Conservation (phyloP, 768 basidiomycete species). For the Serendipita vermifera region DNA sequence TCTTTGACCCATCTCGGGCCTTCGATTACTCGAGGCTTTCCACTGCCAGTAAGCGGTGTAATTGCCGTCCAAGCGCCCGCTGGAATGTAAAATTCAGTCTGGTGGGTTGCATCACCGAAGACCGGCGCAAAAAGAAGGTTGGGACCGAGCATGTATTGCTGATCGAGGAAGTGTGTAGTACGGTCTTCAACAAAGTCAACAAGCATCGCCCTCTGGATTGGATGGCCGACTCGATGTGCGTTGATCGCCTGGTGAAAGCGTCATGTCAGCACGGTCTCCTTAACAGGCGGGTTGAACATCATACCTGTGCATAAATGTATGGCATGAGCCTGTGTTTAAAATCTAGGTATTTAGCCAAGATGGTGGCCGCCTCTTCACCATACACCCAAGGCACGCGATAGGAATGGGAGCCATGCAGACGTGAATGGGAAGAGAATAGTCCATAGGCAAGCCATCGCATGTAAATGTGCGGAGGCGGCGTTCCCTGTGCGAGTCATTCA, state of each 20-base stretch:
- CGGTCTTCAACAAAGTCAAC: slow-evolving; percentile 25
- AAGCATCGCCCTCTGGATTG: slow-evolving; percentile 24
- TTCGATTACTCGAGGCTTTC: slow-evolving; percentile 29
- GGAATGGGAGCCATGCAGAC: slow-evolving; percentile 57
- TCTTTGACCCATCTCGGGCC: slow-evolving; percentile 55
- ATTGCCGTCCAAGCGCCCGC: slow-evolving; percentile 21
- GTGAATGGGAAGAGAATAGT: slow-evolving; percentile 61
- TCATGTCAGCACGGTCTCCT: not conserved
- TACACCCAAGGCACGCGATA: slow-evolving; percentile 65
- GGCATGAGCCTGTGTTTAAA: slow-evolving; percentile 64
- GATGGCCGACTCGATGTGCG: slow-evolving; percentile 21
- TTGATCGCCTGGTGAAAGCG: slow-evolving; percentile 20
- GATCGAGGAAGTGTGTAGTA: slow-evolving; percentile 21
- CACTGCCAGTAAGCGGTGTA: slow-evolving; percentile 1
- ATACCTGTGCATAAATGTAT: slow-evolving; percentile 34
- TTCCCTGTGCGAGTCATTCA: slow-evolving; percentile 31
- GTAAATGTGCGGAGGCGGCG: slow-evolving; percentile 54
- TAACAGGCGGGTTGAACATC: not conserved
- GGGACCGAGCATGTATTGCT: slow-evolving; percentile 26
- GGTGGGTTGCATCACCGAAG: slow-evolving; percentile 17
- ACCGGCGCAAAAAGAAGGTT: slow-evolving; percentile 24
- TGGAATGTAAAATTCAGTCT: slow-evolving; percentile 32
- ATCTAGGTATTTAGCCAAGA: slow-evolving; percentile 36
- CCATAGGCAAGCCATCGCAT: slow-evolving; percentile 69
- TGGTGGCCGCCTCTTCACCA: slow-evolving; percentile 40